Conservation (phyloP, 805 yeast genomes). For the Maudiozyma turicensis region DNA sequence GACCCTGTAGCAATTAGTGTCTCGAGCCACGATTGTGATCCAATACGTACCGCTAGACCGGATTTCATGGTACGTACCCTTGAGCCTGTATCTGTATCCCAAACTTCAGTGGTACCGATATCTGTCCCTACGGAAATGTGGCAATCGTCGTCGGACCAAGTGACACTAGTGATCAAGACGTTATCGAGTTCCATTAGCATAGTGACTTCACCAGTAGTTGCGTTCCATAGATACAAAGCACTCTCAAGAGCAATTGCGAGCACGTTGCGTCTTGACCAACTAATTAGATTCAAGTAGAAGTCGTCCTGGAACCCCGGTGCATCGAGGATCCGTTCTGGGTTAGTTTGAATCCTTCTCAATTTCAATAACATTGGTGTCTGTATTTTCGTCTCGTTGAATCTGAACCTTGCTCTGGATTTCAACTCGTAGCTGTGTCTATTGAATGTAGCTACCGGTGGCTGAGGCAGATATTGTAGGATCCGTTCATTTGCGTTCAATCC, state of each 20-base stretch:
- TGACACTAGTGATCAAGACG: slow-evolving; percentile 38
- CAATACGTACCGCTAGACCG: slow-evolving; percentile 66
- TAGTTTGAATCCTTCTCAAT: slow-evolving; percentile 69
- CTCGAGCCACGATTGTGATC: slow-evolving; percentile 75
- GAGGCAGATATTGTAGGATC: slow-evolving; percentile 78
- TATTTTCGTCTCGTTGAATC: slow-evolving; percentile 8
- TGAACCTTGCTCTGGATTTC: slow-evolving; percentile 25
- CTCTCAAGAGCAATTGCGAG: slow-evolving; percentile 83
- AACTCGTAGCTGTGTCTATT: slow-evolving; percentile 20
- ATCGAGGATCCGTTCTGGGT: slow-evolving; percentile 88
- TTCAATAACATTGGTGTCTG: slow-evolving; percentile 45
- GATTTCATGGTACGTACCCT: slow-evolving; percentile 66
- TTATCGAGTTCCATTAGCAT: slow-evolving; percentile 47
- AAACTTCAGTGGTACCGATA: slow-evolving; percentile 79
- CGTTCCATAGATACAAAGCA: slow-evolving; percentile 87
- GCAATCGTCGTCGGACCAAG: slow-evolving; percentile 88
- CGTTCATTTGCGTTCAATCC: slow-evolving; percentile 77
- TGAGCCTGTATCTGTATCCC: slow-evolving; percentile 80
- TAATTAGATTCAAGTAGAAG: slow-evolving; percentile 74
- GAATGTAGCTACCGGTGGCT: slow-evolving; percentile 52
- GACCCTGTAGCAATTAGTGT: slow-evolving; percentile 80
- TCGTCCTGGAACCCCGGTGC: slow-evolving; percentile 95
- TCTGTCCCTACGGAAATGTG: slow-evolving; percentile 76
- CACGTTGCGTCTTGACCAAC: slow-evolving; percentile 78
- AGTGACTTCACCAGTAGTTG: slow-evolving; percentile 68